A percentile compares a stretch with the other conserved stretches of the same genome.
Conservation (phyloP, 305 asterid genomes). For the Salvia sclarea region DNA sequence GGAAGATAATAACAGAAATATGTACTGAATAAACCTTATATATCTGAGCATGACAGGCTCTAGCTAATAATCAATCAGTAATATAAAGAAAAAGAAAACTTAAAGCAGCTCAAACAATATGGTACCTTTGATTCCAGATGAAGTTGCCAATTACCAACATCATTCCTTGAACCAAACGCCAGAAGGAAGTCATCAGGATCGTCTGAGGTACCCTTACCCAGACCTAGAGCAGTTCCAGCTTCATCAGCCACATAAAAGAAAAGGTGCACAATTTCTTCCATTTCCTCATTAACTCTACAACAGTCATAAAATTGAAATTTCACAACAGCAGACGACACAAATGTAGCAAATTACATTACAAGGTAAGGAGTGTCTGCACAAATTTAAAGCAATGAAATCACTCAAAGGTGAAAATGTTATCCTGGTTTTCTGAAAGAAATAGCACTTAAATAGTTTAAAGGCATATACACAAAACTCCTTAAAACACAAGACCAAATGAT, state of each 20-base stretch:
- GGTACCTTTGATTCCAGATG: conserved; percentile 78
- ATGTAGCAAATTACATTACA: conserved; percentile 2
- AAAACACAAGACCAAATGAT: conserved; percentile 8
- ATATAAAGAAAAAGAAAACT: neutral
- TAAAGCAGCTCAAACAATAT: conserved; percentile 18
- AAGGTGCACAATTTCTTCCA: conserved; percentile 57
- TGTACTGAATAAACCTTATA: neutral
- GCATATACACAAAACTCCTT: neutral
- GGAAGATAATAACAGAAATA: conserved; percentile 23
- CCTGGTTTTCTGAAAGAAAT: neutral
- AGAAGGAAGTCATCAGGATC: conserved; percentile 51
- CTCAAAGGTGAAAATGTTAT: neutral
- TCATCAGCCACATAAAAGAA: conserved; percentile 98
- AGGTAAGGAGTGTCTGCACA: conserved; percentile 22
- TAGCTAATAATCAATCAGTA: conserved; percentile 21
- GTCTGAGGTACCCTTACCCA: conserved; percentile 53
- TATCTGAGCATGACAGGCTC: conserved; percentile 11
- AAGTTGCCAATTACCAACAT: conserved; percentile 86
- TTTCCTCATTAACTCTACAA: conserved; percentile 51
- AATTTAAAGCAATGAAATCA: conserved; percentile 19
- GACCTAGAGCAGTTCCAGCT: conserved; percentile 59
- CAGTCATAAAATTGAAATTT: conserved; percentile 37
- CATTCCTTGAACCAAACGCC: conserved; percentile 70
- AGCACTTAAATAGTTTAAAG: neutral
- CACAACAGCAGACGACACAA: conserved; percentile 21